A percentile compares a stretch with the other conserved stretches of the same genome.
phyloP scores from a whole-genome alignment of 495 filamentous ascomycete species.

The Trichoderma gamsii region DNA sequence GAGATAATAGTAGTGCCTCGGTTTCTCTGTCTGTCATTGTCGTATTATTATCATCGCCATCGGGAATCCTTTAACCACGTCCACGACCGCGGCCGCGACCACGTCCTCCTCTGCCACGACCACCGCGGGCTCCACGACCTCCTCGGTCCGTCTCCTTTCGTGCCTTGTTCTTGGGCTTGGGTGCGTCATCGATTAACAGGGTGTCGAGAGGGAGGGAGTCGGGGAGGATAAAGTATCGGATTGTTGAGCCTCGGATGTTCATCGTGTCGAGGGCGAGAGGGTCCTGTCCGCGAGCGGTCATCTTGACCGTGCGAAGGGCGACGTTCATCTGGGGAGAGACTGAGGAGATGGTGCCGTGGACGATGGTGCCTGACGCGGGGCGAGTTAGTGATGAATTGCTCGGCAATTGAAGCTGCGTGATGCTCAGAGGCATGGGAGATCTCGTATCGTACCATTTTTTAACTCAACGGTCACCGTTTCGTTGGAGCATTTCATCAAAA shows the following conservation, averaged over 20 bases:
- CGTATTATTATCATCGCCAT: slow-evolving; percentile 2
- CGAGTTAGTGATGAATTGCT: slow-evolving; percentile 1
- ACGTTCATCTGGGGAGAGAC: slow-evolving; percentile 98
- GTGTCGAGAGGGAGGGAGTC: slow-evolving; percentile 93
- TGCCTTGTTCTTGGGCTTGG: slow-evolving; percentile 99
- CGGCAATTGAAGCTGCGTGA: not conserved
- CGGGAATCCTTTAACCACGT: slow-evolving; percentile 55
- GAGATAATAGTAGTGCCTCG: not conserved
- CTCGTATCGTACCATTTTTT: slow-evolving; percentile 70
- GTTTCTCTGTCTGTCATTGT: not conserved
- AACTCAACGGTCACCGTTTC: slow-evolving; percentile 96
- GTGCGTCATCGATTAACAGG: slow-evolving; percentile 87
- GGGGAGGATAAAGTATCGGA: slow-evolving; percentile 89
- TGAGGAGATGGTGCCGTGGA: slow-evolving; percentile 90
- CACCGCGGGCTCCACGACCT: slow-evolving; percentile 50
- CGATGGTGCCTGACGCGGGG: slow-evolving; percentile 65
- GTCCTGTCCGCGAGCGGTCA: slow-evolving; percentile 83
- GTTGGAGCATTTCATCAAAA: slow-evolving; percentile 97
- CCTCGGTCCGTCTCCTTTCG: slow-evolving; percentile 74
- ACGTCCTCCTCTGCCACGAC: slow-evolving; percentile 53
- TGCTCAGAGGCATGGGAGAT: not conserved
- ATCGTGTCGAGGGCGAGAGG: slow-evolving; percentile 86
- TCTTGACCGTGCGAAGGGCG: slow-evolving; percentile 85
- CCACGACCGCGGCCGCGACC: slow-evolving; percentile 58
- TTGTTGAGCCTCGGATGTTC: slow-evolving; percentile 88